phyloP scores from a whole-genome alignment of 768 basidiomycete species.

The Rhodotorula toruloides region DNA sequence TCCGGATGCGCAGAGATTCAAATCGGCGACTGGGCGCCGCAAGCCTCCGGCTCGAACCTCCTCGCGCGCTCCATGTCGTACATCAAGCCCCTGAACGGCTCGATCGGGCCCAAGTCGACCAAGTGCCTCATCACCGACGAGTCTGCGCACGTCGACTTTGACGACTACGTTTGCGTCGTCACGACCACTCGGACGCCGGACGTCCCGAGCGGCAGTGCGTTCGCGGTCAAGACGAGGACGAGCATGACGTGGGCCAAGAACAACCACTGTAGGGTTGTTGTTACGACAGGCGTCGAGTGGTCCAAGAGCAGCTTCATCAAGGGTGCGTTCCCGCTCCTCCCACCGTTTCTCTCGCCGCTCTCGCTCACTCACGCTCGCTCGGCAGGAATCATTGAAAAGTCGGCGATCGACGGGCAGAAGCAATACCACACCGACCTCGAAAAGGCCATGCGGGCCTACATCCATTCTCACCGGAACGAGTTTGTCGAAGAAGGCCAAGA shows the following conservation, averaged over 20 bases:
- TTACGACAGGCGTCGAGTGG: constrained; percentile 92
- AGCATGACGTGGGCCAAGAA: constrained; percentile 90
- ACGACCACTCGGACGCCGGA: constrained; percentile 92
- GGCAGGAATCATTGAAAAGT: constrained; percentile 85
- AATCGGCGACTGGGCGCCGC: constrained; percentile 88
- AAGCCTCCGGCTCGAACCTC: constrained; percentile 58
- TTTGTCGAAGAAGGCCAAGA: constrained; percentile 70
- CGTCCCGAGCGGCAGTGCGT: constrained; percentile 87
- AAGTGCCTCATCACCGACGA: constrained; percentile 94
- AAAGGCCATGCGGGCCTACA: constrained; percentile 77
- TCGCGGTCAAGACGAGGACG: constrained; percentile 86
- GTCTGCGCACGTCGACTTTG: constrained; percentile 69
- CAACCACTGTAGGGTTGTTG: constrained; percentile 68
- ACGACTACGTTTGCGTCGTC: constrained; percentile 71
- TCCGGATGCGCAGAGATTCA: constrained; percentile 76
- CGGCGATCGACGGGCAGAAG: constrained; percentile 86
- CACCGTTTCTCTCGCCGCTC: not conserved
- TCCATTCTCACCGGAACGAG: constrained; percentile 79
- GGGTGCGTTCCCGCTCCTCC: constrained; percentile 52
- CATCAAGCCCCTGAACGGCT: constrained; percentile 82
- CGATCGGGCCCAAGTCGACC: constrained; percentile 86
- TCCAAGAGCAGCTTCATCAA: constrained; percentile 94
- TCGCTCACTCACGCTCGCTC: not conserved
- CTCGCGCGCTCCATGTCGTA: constrained; percentile 88
- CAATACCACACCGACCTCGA: constrained; percentile 77